Percentiles rank a stretch among this genome's conserved stretches.
These are phyloP conservation scores for Ogataea salicorniae DNA, from an alignment of 805 yeast genomes.

Conservation along the genomic window DNA sequence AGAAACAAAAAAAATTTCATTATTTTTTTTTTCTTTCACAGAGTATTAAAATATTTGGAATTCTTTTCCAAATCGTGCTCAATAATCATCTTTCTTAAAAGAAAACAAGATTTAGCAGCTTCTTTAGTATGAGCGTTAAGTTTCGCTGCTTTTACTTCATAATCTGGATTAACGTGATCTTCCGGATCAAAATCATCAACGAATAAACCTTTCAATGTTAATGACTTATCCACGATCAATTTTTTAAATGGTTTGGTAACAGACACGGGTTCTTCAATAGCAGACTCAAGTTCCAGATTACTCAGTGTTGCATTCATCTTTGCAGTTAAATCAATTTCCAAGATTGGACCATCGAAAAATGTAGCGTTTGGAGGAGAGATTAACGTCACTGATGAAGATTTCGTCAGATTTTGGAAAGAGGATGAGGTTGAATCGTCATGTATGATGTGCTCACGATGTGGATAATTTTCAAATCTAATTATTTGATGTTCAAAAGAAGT, in stretches of 20 bases:
- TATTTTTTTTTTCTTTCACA: too few species aligned
- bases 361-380: too few species aligned
- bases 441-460: conserved; percentile 1
- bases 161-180: conserved; percentile 1
- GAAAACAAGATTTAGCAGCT: conserved; percentile 5
- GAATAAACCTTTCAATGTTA: conserved; percentile 6
- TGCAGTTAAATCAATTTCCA: not conserved
- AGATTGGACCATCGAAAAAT: too few species aligned
- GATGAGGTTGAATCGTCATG: not conserved
- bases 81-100: conserved; percentile 7
- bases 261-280: not conserved
- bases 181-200: conserved; percentile 12
- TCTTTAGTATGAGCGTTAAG: not conserved
- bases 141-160: conserved; percentile 1
- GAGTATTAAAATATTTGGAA: too few species aligned
- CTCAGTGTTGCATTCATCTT: too few species aligned
- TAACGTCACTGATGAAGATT: too few species aligned
- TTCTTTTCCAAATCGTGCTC: conserved; percentile 1
- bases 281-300: not conserved
- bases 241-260: not conserved
- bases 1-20: too few species aligned
- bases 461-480: conserved; percentile 7
- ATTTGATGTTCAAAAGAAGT: conserved; percentile 5
- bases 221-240: not conserved
- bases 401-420: not conserved